Evolutionary conservation across 306 rosid genomes (phyloP), one percentile per base, ranked within the genome.

Genomic region (Ochetophila trinervis): DNA sequence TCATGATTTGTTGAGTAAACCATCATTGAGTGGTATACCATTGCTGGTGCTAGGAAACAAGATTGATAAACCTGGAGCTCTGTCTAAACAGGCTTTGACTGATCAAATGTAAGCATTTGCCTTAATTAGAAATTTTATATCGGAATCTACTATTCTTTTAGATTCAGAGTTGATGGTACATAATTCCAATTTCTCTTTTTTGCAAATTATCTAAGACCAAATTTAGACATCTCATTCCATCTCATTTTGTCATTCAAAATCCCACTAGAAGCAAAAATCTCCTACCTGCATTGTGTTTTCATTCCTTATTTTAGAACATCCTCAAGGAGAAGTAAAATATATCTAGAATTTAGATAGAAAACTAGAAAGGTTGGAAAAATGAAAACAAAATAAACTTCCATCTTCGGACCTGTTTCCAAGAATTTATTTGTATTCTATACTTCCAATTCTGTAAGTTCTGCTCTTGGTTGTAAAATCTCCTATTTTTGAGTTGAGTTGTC

Each of bases 31-130:
- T 57, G 95, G 95, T 32, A 90, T 90, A 72, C 97, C 97, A 7
- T 65, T 90, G 76, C 84, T 90, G 84, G 95, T 90, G 58, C 59
- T 90, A 63, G 97, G 97, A 48, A 90, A 90, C 86, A 90, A 90
- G 88, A 84, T 90, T 74, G 97, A 87, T 84, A 87, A 85, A 67
- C 53, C 84, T 1, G 95, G 88, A 67, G 90, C 95, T 69, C 80
- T 90, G 53, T 78, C 90, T 55, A 87, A 87, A 77, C 83, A 79
- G 79, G 90, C 90, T 16, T 74, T 90, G 82, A 87, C 88, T 6
- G 90, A 90, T 57, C 84, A 90, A 79, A 90, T 90, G 95, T 85
- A 87, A 78, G 95, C 37, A 2, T 21, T 34, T 44, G 16, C 34
- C 60, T 11, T 27, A 21, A 27, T 5, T 18, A 24, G 15, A 27